Base-by-base conservation (phyloP, 2,329 filamentous ascomycete genomes). In the Fusarium foetens region DNA sequence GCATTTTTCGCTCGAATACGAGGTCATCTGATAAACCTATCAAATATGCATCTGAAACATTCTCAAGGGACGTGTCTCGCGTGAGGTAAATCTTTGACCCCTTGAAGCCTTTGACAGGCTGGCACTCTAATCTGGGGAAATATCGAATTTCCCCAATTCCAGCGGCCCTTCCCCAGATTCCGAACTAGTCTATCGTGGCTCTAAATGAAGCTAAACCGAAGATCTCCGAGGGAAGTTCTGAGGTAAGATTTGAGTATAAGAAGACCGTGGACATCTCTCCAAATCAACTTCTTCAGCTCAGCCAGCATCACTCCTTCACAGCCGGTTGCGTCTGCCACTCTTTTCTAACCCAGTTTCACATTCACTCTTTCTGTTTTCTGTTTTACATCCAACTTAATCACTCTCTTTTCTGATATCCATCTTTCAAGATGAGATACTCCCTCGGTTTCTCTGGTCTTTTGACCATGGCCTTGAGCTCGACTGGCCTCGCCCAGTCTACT, bases 241-340 rank as follows among this genome's bases (percentile, higher is more conserved):
- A 25, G 8, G 38, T 25, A 11, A 14, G 31, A 29, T 25, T 25
- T 8, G 21, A 46, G 60, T 72, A 72, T 72, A 72, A 73, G 66
- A 73, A 73, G 70, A 36, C 38, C 17, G 6, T 42, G 13, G 35
- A 61, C 21, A 35, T 54, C 66, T 23, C 41, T 12, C 43, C 55
- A 70, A 55, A n/a, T 67, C 33, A 35, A 33, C 8, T 63, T 70
- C 66, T 41, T 67, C 70, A 67, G 70, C 70, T 49, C 70, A 72
- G 62, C 53, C 70, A 73, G 66, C 70, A 70, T 67, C 66, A 49
- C 61, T 67, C 61, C 5, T 70, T 72, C 55, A 70, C 25, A 70
- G 69, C 69, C n/a, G 70, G 58, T 72, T 73, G 70, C 53, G 55
- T 43, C 69, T 72, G 66, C 16, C 70, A 73, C 61, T 72, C 69